Evolutionary conservation across 2,329 filamentous ascomycete species (phyloP).

Genomic region (Cercospora beticola): DNA sequence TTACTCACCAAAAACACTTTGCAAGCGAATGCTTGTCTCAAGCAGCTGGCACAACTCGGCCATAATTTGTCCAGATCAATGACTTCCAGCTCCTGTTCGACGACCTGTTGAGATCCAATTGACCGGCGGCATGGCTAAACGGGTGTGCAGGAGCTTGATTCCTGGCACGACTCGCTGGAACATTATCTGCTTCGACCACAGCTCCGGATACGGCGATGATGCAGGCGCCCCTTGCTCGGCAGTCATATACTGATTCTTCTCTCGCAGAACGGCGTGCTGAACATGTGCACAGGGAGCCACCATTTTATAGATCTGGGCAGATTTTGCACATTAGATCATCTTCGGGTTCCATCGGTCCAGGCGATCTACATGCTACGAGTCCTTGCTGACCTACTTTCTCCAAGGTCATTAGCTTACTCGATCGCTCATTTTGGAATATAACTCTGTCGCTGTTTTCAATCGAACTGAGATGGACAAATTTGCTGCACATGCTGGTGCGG

Average conservation of each 20-base stretch:
- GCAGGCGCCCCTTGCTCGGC: neutral
- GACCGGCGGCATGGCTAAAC: neutral
- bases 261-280: neutral
- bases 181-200: too few relatives aligned
- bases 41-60: neutral
- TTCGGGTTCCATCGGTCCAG: neutral
- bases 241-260: neutral
- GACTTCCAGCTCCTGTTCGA: neutral
- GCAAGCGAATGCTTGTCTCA: neutral
- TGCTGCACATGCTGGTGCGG: neutral
- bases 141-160: too few relatives aligned
- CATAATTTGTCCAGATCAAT: neutral
- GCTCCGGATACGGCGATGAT: neutral
- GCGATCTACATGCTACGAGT: neutral
- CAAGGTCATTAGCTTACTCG: neutral
- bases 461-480: neutral
- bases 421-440: too few relatives aligned
- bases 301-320: neutral
- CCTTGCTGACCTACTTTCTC: neutral
- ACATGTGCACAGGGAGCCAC: neutral
- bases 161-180: too few relatives aligned
- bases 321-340: too few relatives aligned
- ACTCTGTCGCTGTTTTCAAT: neutral
- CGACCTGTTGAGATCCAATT: neutral
- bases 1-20: neutral